Base-by-base conservation (phyloP, 164 flowering plant species). In the Houttuynia cordata region DNA sequence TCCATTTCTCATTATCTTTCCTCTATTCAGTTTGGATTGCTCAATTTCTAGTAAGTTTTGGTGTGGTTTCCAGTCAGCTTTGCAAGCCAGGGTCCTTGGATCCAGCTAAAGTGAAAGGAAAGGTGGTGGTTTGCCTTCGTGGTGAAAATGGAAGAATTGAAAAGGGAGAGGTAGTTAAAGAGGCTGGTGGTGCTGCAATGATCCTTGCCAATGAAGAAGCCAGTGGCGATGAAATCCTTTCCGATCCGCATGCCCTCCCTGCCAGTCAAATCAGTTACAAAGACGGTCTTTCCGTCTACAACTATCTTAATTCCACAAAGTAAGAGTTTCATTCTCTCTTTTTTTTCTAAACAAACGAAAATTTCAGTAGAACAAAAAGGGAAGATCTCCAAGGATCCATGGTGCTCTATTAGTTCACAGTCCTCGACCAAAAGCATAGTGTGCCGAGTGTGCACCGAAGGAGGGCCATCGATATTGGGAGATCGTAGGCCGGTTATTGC, bases 141-240 rank as follows among this genome's bases (percentile, higher is more conserved):
- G 88, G 88, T 0, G 68, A 14, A 0, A 75, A 42, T 30, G 70
- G 53, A 0, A 72, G 83, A 59, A 64, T 71, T 20, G 83, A 81
- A 14, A 81, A 83, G 64, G 82, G 81, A 17, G 7, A 64, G 37
- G 78, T 76, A 8, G 18, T 56, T 10, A 20, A 53, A 0, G 15
- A 13, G 1, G 84, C 83, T 0, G 87, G 87, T 13, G 91, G 76
- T 1, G 79, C 40, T 20, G 91, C 80, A 14, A 80, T 83, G 81
- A 72, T 85, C 49, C 75, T 85, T 0, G 59, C 69, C 70, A 81
- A 81, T 41, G 80, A 76, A 14, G 20, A 19, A 25, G 4, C 14
- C 19, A 51, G 49, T 19, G 87, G 85, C 8, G 61, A 69, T 59
- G 76, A 69, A 3, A 13, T 80, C 9, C 37, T 63, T 0, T 65